Conservation (phyloP, 2,329 filamentous ascomycete species). For the Rugonectria rugulosa region DNA sequence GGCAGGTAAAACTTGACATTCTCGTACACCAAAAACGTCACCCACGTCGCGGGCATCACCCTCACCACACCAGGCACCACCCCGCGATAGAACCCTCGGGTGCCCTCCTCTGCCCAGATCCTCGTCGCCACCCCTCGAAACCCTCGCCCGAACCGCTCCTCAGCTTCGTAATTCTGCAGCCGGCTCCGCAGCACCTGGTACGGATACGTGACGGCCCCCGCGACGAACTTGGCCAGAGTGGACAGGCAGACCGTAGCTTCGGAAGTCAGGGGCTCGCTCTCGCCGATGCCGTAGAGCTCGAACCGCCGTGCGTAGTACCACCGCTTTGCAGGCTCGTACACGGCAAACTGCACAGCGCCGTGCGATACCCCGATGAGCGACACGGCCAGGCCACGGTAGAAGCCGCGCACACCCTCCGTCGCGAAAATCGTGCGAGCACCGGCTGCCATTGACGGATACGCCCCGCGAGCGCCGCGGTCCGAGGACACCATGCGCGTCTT, state of each 20-base stretch:
- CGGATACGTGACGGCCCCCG: slow-evolving; percentile 90
- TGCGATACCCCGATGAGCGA: slow-evolving; percentile 88
- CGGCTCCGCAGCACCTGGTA: slow-evolving; percentile 92
- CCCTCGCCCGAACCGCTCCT: slow-evolving; percentile 74
- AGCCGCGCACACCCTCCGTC: slow-evolving; percentile 78
- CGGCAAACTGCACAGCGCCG: slow-evolving; percentile 93
- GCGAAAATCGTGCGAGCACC: slow-evolving; percentile 73
- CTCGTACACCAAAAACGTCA: slow-evolving; percentile 97
- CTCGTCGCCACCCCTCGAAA: slow-evolving; percentile 73
- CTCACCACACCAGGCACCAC: slow-evolving; percentile 87
- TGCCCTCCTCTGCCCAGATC: slow-evolving; percentile 81
- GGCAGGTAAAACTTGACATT: slow-evolving; percentile 81
- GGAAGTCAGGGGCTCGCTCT: slow-evolving; percentile 61
- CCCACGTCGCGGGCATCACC: slow-evolving; percentile 93
- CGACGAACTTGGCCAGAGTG: slow-evolving; percentile 83
- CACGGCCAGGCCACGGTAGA: slow-evolving; percentile 87
- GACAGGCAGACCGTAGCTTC: slow-evolving; percentile 83
- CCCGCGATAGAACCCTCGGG: slow-evolving; percentile 89
- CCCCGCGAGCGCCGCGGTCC: slow-evolving; percentile 74
- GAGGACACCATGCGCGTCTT: slow-evolving; percentile 97
- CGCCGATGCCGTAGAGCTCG: slow-evolving; percentile 25
- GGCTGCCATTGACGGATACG: slow-evolving; percentile 79
- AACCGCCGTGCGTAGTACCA: slow-evolving; percentile 60
- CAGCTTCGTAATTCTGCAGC: slow-evolving; percentile 88
- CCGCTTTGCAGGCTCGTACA: slow-evolving; percentile 78